These are phyloP conservation scores for Cardiospermum halicacabum DNA, from an alignment of 345 rosid species.

Conservation along the genomic window DNA sequence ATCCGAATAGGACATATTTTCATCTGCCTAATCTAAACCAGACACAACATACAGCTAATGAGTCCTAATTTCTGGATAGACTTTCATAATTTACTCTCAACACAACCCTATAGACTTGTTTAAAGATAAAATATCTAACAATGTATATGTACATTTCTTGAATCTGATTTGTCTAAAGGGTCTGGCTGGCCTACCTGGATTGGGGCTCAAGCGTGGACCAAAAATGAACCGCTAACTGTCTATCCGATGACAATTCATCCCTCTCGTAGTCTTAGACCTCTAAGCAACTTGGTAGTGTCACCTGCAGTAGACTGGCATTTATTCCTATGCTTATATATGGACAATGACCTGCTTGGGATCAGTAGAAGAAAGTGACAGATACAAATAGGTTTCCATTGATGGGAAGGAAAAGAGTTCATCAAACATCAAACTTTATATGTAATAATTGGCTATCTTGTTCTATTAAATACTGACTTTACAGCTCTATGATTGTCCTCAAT, in stretches of 20 bases:
- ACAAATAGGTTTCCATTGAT: not conserved
- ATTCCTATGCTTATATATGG: not conserved
- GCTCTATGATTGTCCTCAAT: not conserved
- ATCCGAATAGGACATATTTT: not conserved
- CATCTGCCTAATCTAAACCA: not conserved
- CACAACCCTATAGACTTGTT: not conserved
- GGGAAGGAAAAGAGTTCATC: not conserved
- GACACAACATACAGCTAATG: not conserved
- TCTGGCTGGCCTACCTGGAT: not conserved
- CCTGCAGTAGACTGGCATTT: not conserved
- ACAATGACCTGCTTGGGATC: not conserved
- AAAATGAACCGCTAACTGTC: not conserved
- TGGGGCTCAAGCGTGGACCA: not conserved
- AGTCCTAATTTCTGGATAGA: not conserved
- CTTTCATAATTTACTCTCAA: not conserved
- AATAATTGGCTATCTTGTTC: not conserved
- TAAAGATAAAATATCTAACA: not conserved
- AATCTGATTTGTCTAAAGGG: not conserved
- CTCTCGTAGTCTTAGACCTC: not conserved
- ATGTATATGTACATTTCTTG: not conserved
- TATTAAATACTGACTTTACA: not conserved
- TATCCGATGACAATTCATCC: not conserved
- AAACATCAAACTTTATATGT: not conserved
- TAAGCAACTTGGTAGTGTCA: not conserved
- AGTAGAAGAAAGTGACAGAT: not conserved